These are phyloP conservation scores for Hypholoma sublateritium DNA, from an alignment of 768 basidiomycete species.

Conservation along the genomic window DNA sequence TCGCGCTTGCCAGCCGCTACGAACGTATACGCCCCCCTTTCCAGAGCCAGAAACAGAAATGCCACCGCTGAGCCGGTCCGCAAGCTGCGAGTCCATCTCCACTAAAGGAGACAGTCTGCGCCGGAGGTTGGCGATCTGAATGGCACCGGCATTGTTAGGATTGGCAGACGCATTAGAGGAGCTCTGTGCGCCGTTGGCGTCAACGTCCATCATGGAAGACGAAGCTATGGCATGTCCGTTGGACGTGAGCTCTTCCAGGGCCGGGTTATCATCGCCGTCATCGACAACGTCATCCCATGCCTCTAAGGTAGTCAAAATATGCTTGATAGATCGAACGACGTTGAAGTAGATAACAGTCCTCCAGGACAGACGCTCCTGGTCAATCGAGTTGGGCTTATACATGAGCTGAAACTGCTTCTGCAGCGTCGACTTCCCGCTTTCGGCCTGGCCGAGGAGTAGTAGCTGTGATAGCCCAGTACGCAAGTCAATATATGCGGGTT, in stretches of 20 bases:
- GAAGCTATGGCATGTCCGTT: constrained; percentile 38
- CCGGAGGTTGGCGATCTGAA: constrained; percentile 56
- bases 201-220: constrained; percentile 31
- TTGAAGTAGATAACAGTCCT: constrained; percentile 77
- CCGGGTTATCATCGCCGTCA: constrained; percentile 34
- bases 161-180: constrained; percentile 28
- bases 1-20: constrained; percentile 79
- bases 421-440: constrained; percentile 76
- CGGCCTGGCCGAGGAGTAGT: constrained; percentile 75
- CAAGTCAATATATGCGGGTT: constrained; percentile 37
- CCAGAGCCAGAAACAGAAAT: constrained; percentile 74
- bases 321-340: constrained; percentile 68
- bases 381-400: constrained; percentile 71
- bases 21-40: constrained; percentile 73
- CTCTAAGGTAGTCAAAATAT: constrained; percentile 64
- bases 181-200: constrained; percentile 23
- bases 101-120: constrained; percentile 60
- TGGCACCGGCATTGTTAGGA: constrained; percentile 27
- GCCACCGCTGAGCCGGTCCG: constrained; percentile 73
- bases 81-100: constrained; percentile 61
- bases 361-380: constrained; percentile 72
- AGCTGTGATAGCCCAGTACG: constrained; percentile 38
- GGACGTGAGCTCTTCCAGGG: constrained; percentile 29
- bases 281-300: constrained; percentile 61
- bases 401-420: constrained; percentile 83